Evolutionary conservation across 2,329 filamentous ascomycete species (phyloP).

Genomic region (Hymenoscyphus fructigenus): DNA sequence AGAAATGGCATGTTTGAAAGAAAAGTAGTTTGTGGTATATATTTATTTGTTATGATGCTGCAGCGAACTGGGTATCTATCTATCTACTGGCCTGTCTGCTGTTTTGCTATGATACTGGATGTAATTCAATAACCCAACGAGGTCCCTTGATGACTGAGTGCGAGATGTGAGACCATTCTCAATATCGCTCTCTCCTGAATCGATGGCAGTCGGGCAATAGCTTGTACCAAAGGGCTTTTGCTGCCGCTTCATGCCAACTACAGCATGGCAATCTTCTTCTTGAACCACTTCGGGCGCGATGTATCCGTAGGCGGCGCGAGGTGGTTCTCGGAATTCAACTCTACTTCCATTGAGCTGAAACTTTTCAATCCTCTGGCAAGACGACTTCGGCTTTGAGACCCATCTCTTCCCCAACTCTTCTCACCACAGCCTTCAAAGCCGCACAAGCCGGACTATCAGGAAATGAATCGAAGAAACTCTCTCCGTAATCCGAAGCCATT

Average conservation of each 20-base stretch:
- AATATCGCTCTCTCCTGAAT: background rate
- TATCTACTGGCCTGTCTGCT: background rate
- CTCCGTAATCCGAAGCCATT: slow-evolving; percentile 95
- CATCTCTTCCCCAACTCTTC: slow-evolving; percentile 64
- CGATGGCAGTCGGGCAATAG: background rate
- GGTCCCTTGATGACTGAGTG: background rate
- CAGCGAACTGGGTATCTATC: background rate
- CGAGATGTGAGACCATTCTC: background rate
- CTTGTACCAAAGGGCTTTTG: background rate
- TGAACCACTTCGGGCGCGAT: background rate
- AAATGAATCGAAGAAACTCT: slow-evolving; percentile 94
- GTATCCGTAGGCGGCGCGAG: background rate
- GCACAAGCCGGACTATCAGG: slow-evolving; percentile 88
- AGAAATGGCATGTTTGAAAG: background rate
- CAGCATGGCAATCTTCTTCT: background rate
- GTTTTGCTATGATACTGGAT: background rate
- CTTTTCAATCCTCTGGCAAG: slow-evolving; percentile 27
- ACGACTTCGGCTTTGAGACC: slow-evolving; percentile 41
- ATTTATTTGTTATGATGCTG: background rate
- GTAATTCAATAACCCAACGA: background rate
- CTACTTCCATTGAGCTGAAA: background rate
- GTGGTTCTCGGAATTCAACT: background rate
- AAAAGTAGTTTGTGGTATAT: background rate
- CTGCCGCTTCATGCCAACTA: background rate
- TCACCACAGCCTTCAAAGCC: slow-evolving; percentile 79